Base-by-base conservation (phyloP, 2,329 filamentous ascomycete species). In the Lithohypha guttulata region DNA sequence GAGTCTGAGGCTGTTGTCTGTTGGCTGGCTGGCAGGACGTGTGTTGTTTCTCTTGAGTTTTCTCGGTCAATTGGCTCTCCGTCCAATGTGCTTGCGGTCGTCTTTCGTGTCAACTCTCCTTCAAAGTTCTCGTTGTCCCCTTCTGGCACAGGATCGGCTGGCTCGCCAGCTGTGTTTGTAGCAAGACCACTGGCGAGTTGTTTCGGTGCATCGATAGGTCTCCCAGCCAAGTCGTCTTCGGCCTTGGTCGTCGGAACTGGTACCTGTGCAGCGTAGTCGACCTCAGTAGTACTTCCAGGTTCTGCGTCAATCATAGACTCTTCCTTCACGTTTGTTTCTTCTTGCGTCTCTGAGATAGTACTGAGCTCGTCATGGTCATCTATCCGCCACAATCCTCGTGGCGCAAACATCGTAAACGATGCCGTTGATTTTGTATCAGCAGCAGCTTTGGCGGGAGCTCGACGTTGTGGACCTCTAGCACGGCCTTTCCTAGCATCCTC, bases 401-500 rank as follows among this genome's bases (percentile, higher is more conserved):
- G 50, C 21, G 30, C 34, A 20, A 42, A 45, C 20, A 52, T 45
- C 13, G 46, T 38, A 20, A 50, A 51, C 26, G 23, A 19, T 6
- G 38, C 15, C 6, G 17, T 30, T 9, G 43, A 17, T 23, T 42
- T 46, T 28, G 26, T 14, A 4, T 11, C 26, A 4, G 45, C 43
- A n/a, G 48, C 43, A 17, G 81, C 76, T 15, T 61, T 65, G 11
- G 72, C 73, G 14, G 75, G 73, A 55, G 76, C 79, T 55, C 86
- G 73, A 49, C 86, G 75, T 50, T 85, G 79, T 11, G 91, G 91
- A 8, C 91, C 91, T 48, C 84, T 79, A 15, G 91, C 91, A 49
- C 91, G 75, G 17, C 86, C 78, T 65, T 96, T 96, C 49, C 91
- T 76, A 23, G 87, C 86, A 66, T 98, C 91, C 15, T 72, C 71